Evolutionary conservation across 306 rosid species (phyloP).

Genomic region (Albizia julibrissin): DNA sequence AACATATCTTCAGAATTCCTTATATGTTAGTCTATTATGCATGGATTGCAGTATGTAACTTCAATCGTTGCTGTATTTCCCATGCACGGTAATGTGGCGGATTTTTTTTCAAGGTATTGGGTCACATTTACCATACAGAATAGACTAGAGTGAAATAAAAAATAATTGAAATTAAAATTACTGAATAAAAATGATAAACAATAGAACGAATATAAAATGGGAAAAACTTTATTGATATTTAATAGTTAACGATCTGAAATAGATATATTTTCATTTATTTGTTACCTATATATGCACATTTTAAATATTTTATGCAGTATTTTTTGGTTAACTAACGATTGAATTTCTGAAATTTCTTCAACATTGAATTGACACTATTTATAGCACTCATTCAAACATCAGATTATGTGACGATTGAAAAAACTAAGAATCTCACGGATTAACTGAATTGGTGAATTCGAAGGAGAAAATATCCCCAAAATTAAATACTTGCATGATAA

Average conservation of each 20-base stretch:
- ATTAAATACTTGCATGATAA: background rate
- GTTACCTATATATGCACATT: background rate
- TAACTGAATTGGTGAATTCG: background rate
- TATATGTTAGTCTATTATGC: background rate
- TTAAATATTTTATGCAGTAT: background rate
- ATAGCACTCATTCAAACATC: background rate
- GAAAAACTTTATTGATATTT: too few relatives aligned
- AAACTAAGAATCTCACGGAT: background rate
- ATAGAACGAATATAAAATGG: too few relatives aligned
- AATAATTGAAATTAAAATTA: too few relatives aligned
- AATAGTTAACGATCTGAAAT: too few relatives aligned
- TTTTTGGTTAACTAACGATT: background rate
- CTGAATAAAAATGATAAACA: background rate
- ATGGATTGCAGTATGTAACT: background rate
- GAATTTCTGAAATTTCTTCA: background rate
- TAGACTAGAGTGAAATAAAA: background rate
- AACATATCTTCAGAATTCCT: constrained; percentile 14
- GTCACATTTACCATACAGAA: background rate
- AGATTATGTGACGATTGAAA: background rate
- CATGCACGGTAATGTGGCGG: background rate
- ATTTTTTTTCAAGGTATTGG: background rate
- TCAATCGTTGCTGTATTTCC: background rate
- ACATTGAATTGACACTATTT: background rate
- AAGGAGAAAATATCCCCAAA: background rate
- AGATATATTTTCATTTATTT: background rate